phyloP scores from a whole-genome alignment of 306 rosid genomes.

The Prunus mume region DNA sequence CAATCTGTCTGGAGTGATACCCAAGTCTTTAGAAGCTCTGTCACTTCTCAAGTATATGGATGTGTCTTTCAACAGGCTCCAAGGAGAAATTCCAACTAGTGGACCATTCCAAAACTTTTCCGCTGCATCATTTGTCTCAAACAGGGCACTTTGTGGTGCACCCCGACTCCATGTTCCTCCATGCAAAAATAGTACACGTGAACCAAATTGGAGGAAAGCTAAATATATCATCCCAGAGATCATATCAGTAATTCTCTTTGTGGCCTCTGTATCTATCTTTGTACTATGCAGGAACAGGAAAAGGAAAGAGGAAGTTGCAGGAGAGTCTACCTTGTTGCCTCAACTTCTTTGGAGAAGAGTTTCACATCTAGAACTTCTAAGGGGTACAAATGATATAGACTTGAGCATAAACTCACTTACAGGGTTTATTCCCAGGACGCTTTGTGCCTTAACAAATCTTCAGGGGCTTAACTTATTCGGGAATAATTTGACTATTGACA shows the following conservation, averaged over 20 bases:
- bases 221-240: no score
- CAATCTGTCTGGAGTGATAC: no score
- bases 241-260: no score
- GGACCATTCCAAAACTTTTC: constrained; percentile 15
- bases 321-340: no score
- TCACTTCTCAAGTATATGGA: no score
- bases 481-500: neutral
- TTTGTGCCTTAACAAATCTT: neutral
- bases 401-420: neutral
- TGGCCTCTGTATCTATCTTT: no score
- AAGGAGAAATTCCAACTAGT: constrained; percentile 28
- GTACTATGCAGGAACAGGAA: no score
- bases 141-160: constrained; percentile 21
- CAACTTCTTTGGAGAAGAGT: no score
- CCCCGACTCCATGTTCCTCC: neutral
- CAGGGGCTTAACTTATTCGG: neutral
- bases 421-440: neutral
- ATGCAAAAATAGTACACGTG: neutral
- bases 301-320: no score
- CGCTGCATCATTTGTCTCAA: neutral
- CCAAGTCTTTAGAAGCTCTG: no score
- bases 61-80: neutral
- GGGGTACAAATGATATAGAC: neutral
- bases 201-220: no score
- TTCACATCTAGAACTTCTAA: no score